phyloP scores from a whole-genome alignment of 306 rosid genomes.

The Begonia loranthoides region DNA sequence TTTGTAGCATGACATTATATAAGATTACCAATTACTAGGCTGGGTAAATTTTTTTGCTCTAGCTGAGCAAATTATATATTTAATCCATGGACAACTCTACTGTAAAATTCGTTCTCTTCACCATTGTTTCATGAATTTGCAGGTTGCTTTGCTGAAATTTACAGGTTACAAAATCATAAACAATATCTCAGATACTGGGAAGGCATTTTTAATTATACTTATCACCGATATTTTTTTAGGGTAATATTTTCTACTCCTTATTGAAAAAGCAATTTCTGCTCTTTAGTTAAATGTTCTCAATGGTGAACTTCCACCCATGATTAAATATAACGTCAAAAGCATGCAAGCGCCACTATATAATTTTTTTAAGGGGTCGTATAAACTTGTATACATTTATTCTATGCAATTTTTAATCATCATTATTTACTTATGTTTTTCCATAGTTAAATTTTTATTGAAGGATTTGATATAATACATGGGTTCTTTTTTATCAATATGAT shows the following conservation, averaged over 20 bases:
- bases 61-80: too few relatives aligned
- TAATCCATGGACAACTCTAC: too few relatives aligned
- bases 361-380: too few relatives aligned
- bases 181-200: slow-evolving; percentile 88
- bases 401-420: neutral
- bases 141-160: slow-evolving; percentile 98
- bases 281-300: neutral
- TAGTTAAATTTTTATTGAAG: too few relatives aligned
- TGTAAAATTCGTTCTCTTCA: neutral
- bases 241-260: slow-evolving; percentile 33
- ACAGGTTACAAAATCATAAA: slow-evolving; percentile 85
- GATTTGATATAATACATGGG: too few relatives aligned
- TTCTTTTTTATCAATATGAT: too few relatives aligned
- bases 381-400: neutral
- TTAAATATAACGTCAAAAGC: neutral
- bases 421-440: too few relatives aligned
- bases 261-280: slow-evolving; percentile 3
- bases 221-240: slow-evolving; percentile 87
- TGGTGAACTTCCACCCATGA: neutral
- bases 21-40: too few relatives aligned
- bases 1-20: too few relatives aligned
- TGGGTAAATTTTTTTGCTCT: too few relatives aligned
- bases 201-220: slow-evolving; percentile 83
- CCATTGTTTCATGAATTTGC: slow-evolving; percentile 27
- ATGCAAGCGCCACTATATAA: too few relatives aligned